These are phyloP conservation scores for Pseudocercospora cruenta DNA, from an alignment of 2,329 filamentous ascomycete species.

Conservation along the genomic window DNA sequence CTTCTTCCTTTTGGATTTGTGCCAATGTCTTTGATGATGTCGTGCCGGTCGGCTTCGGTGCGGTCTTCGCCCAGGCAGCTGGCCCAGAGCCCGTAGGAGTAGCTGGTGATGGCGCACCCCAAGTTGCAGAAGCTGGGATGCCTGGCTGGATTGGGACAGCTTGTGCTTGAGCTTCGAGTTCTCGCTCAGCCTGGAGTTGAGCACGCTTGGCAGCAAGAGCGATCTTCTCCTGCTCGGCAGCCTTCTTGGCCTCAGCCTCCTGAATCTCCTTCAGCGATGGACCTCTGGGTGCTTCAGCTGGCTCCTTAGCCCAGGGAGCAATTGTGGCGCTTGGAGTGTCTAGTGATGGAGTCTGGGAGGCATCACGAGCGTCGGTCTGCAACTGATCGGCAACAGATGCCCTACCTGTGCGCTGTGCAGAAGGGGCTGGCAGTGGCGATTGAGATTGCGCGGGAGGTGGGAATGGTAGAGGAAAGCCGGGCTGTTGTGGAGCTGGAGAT, in stretches of 20 bases:
- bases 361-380: slow-evolving; percentile 68
- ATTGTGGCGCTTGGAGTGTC: slow-evolving; percentile 71
- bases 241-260: slow-evolving; percentile 89
- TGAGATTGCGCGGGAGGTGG: slow-evolving; percentile 72
- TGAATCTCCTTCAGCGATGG: slow-evolving; percentile 96
- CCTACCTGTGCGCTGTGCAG: slow-evolving; percentile 74
- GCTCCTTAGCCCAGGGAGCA: slow-evolving; percentile 94
- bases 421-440: slow-evolving; percentile 84
- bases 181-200: slow-evolving; percentile 77
- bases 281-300: slow-evolving; percentile 71
- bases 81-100: slow-evolving; percentile 53
- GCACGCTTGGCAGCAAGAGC: slow-evolving; percentile 77
- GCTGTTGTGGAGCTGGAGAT: slow-evolving; percentile 54
- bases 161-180: slow-evolving; percentile 67
- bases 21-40: slow-evolving; percentile 82
- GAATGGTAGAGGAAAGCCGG: slow-evolving; percentile 75
- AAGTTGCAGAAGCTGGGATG: slow-evolving; percentile 84
- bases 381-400: slow-evolving; percentile 81
- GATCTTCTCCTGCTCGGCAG: slow-evolving; percentile 82
- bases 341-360: slow-evolving; percentile 73
- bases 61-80: slow-evolving; percentile 69
- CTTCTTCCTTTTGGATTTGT: slow-evolving; percentile 96
- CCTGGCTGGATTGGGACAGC: slow-evolving; percentile 62
- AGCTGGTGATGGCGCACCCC: slow-evolving; percentile 76
- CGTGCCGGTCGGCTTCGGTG: slow-evolving; percentile 53